A percentile compares a stretch with the other conserved stretches of the same genome.
phyloP scores from a whole-genome alignment of 208 protist species.

The Porcisia hertigi region DNA sequence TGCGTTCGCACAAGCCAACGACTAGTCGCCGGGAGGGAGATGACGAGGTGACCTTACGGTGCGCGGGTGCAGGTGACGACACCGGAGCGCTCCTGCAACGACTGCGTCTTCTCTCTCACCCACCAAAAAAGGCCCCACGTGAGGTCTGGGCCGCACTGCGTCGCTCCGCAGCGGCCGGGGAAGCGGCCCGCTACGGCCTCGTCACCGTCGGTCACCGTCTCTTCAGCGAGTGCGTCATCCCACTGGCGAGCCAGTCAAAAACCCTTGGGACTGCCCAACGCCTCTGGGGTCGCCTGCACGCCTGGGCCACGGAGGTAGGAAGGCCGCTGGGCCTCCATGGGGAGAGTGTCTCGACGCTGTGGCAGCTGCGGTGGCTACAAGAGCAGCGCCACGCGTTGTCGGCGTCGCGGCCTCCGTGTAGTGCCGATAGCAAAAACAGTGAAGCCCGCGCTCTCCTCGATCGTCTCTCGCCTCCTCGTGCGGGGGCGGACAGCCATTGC shows the following conservation, averaged over 20 bases:
- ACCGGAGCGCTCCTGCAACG: background rate
- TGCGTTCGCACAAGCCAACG: background rate
- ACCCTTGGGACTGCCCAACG: constrained; percentile 24
- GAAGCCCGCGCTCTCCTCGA: background rate
- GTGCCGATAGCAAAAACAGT: background rate
- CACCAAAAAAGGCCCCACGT: constrained; percentile 3
- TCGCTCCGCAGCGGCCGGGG: background rate
- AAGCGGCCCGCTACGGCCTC: constrained; percentile 40
- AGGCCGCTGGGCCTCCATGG: constrained; percentile 33
- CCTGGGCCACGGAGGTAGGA: constrained; percentile 32
- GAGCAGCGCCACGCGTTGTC: background rate
- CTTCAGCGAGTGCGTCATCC: constrained; percentile 24
- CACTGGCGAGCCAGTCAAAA: constrained; percentile 4
- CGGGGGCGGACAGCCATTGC: no score
- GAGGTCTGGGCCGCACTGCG: constrained; percentile 25
- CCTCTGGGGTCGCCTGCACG: constrained; percentile 22
- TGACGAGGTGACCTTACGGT: background rate
- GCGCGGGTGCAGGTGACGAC: background rate
- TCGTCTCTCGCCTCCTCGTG: background rate
- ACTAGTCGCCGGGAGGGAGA: background rate
- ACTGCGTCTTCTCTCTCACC: constrained; percentile 13
- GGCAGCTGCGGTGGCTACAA: constrained; percentile 32
- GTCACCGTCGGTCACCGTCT: constrained; percentile 35
- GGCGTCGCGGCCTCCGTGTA: background rate
- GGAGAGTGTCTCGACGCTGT: constrained; percentile 17